Conservation (phyloP, 148 eudicot genomes). For the Arctostaphylos glauca region DNA sequence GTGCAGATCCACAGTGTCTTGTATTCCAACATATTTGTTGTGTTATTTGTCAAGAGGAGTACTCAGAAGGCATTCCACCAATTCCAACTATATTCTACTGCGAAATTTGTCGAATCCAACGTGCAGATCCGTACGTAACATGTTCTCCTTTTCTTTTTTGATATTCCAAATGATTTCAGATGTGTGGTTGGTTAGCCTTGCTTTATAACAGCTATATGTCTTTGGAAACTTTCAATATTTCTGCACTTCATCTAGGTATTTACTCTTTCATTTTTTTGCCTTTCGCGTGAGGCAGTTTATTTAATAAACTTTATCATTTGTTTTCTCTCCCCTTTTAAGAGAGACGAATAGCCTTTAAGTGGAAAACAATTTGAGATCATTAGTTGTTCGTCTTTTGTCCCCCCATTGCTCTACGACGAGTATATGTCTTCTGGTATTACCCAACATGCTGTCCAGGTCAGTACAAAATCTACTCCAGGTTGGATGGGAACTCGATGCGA, state of each 20-base stretch:
- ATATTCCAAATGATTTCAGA: background rate
- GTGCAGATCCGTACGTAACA: conserved; percentile 92
- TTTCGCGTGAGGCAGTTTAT: background rate
- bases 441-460: background rate
- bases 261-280: background rate
- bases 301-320: background rate
- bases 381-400: background rate
- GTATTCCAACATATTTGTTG: conserved; percentile 80
- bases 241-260: conserved; percentile 7
- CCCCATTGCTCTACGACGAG: background rate
- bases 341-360: background rate
- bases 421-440: background rate
- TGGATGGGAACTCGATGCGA: background rate
- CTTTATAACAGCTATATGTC: background rate
- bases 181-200: conserved; percentile 6
- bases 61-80: conserved; percentile 41
- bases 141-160: background rate
- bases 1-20: conserved; percentile 67
- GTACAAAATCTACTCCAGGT: background rate
- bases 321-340: background rate
- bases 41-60: conserved; percentile 65
- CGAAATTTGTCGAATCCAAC: conserved; percentile 73
- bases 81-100: conserved; percentile 37
- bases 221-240: background rate
- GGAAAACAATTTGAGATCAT: background rate